Evolutionary conservation across 805 yeast genomes (phyloP).

Genomic region (Lipomyces mesembrius): DNA sequence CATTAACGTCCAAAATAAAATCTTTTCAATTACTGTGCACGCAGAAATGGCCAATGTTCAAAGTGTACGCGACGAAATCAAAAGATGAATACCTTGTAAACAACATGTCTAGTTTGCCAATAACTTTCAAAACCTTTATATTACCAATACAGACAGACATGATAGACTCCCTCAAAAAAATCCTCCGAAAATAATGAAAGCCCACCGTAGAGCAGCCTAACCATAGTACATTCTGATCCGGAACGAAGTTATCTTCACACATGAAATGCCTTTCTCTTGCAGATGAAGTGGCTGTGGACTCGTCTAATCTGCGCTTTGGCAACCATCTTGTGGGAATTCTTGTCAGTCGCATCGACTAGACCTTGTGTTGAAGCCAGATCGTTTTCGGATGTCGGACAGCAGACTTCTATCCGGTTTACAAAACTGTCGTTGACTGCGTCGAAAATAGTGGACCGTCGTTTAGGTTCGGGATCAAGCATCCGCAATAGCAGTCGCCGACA

Average conservation of each 20-base stretch:
- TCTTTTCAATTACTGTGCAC: no score
- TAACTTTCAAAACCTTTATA: neutral
- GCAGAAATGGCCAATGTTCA: no score
- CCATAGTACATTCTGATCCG: neutral
- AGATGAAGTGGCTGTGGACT: conserved; percentile 26
- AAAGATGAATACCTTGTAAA: conserved; percentile 3
- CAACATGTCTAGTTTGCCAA: neutral
- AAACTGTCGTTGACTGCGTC: conserved; percentile 81
- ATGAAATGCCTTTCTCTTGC: conserved; percentile 20
- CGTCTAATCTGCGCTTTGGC: conserved; percentile 27
- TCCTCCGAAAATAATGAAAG: neutral
- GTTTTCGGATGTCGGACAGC: conserved; percentile 30
- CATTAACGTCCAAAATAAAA: neutral
- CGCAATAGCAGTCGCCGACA: conserved; percentile 57
- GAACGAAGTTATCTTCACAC: neutral
- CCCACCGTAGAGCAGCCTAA: neutral
- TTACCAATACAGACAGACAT: neutral
- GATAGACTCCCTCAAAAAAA: neutral
- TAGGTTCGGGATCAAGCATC: conserved; percentile 86
- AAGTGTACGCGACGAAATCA: neutral
- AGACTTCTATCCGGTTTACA: conserved; percentile 49
- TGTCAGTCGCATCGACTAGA: conserved; percentile 26
- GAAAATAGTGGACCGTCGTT: conserved; percentile 71
- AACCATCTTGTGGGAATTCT: conserved; percentile 12
- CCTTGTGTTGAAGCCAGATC: conserved; percentile 4